These are phyloP conservation scores for Passiflora organensis DNA, from an alignment of 345 rosid species.

Conservation along the genomic window DNA sequence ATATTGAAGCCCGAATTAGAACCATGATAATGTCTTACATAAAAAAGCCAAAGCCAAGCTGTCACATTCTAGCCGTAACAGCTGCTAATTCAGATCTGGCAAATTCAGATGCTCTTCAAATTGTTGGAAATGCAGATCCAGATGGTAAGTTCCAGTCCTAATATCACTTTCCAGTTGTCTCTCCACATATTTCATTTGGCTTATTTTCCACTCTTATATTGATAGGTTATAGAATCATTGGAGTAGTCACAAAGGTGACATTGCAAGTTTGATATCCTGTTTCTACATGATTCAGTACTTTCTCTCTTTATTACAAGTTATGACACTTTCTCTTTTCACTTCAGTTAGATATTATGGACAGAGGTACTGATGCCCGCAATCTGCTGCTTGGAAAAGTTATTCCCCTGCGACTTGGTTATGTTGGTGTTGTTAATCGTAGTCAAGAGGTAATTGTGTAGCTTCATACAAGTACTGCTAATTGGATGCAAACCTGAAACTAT, in stretches of 20 bases:
- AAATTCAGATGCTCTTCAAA: slow-evolving; percentile 69
- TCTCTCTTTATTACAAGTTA: too few relatives aligned
- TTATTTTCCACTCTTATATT: not conserved
- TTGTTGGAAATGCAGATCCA: slow-evolving; percentile 61
- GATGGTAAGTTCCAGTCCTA: slow-evolving; percentile 24
- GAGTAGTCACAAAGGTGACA: slow-evolving; percentile 76
- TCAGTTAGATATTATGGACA: slow-evolving; percentile 97
- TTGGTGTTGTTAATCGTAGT: slow-evolving; percentile 91
- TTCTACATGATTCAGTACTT: not conserved
- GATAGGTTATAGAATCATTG: slow-evolving; percentile 62
- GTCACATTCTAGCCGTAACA: slow-evolving; percentile 63
- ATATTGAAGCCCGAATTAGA: slow-evolving; percentile 55
- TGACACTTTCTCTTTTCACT: too few relatives aligned
- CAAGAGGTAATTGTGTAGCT: slow-evolving; percentile 73
- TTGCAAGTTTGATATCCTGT: too few relatives aligned
- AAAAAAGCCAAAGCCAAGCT: slow-evolving; percentile 36
- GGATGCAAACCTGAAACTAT: too few relatives aligned
- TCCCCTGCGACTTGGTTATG: slow-evolving; percentile 89
- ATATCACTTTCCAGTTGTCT: not conserved
- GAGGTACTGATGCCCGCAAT: slow-evolving; percentile 90
- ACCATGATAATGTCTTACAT: slow-evolving; percentile 51
- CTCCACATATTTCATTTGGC: not conserved
- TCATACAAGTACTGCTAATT: too few relatives aligned
- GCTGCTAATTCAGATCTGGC: slow-evolving; percentile 73
- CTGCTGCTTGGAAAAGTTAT: slow-evolving; percentile 42